Conservation (phyloP, 192 early-diverging fungal genomes). For the Endogone sp. region DNA sequence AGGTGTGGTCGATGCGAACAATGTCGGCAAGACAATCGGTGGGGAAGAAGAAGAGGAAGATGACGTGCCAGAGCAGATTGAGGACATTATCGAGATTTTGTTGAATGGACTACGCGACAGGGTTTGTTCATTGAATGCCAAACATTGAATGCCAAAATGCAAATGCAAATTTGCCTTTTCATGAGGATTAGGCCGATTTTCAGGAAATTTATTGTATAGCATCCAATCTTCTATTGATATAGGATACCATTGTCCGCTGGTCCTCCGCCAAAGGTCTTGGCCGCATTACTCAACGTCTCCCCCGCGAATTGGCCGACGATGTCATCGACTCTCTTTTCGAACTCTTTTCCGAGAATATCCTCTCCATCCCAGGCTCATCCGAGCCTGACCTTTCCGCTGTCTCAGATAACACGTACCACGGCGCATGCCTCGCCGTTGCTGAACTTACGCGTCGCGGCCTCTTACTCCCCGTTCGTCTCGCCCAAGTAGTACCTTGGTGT, state of each 20-base stretch:
- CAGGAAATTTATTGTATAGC: background rate
- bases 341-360: constrained; percentile 80
- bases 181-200: background rate
- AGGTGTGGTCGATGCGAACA: constrained; percentile 7
- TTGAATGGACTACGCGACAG: constrained; percentile 80
- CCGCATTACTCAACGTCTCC: constrained; percentile 77
- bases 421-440: constrained; percentile 84
- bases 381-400: constrained; percentile 68
- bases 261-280: constrained; percentile 96
- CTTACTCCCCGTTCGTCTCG: constrained; percentile 67
- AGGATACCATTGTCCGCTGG: constrained; percentile 96
- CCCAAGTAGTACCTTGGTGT: constrained; percentile 62
- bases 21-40: constrained; percentile 8
- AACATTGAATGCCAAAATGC: too few relatives aligned
- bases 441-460: constrained; percentile 88
- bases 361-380: constrained; percentile 28
- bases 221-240: constrained; percentile 4
- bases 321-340: constrained; percentile 75
- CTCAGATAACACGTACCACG: constrained; percentile 94
- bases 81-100: constrained; percentile 79
- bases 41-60: constrained; percentile 56
- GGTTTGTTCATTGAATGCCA: constrained; percentile 34
- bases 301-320: constrained; percentile 75
- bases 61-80: constrained; percentile 81
- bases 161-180: background rate